Evolutionary conservation across 2,329 filamentous ascomycete genomes (phyloP).

Genomic region (Aspergillus novoparasiticus): DNA sequence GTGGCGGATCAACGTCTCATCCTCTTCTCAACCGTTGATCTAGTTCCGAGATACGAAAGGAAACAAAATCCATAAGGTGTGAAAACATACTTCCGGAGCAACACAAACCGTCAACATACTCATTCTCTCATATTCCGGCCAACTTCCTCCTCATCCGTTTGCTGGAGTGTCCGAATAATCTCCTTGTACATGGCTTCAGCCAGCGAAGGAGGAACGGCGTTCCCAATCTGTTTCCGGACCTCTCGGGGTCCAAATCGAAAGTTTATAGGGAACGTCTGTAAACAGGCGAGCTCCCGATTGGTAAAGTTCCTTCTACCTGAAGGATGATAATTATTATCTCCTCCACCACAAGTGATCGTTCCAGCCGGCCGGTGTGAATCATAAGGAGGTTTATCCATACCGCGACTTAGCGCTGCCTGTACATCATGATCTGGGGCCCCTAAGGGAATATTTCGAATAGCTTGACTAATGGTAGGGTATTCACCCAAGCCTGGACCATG

Average conservation of each 20-base stretch:
- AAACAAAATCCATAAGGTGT: not conserved
- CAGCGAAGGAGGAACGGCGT: slow-evolving; percentile 69
- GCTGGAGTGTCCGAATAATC: slow-evolving; percentile 39
- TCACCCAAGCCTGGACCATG: slow-evolving; percentile 49
- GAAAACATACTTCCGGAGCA: not conserved
- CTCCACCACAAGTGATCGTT: slow-evolving; percentile 66
- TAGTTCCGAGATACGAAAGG: not conserved
- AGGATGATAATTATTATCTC: slow-evolving; percentile 68
- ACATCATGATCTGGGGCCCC: slow-evolving; percentile 49
- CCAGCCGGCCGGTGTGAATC: slow-evolving; percentile 53
- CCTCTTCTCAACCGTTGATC: not conserved
- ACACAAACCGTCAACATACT: not conserved
- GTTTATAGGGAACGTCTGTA: slow-evolving; percentile 68
- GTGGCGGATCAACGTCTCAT: slow-evolving; percentile 4
- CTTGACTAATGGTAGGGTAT: slow-evolving; percentile 45
- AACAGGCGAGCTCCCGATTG: slow-evolving; percentile 64
- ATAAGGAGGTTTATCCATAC: slow-evolving; percentile 41
- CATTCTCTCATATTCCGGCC: not conserved
- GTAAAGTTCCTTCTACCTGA: slow-evolving; percentile 66
- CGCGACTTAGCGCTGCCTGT: slow-evolving; percentile 22
- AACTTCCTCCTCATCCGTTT: slow-evolving; percentile 36
- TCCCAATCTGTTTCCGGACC: slow-evolving; percentile 68
- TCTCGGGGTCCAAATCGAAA: slow-evolving; percentile 58
- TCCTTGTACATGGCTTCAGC: slow-evolving; percentile 43
- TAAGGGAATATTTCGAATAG: slow-evolving; percentile 44